Evolutionary conservation across 2,329 filamentous ascomycete genomes (phyloP), one percentile per base, ranked within the genome.

Genomic region (Phaeophleospora eucalypticola): DNA sequence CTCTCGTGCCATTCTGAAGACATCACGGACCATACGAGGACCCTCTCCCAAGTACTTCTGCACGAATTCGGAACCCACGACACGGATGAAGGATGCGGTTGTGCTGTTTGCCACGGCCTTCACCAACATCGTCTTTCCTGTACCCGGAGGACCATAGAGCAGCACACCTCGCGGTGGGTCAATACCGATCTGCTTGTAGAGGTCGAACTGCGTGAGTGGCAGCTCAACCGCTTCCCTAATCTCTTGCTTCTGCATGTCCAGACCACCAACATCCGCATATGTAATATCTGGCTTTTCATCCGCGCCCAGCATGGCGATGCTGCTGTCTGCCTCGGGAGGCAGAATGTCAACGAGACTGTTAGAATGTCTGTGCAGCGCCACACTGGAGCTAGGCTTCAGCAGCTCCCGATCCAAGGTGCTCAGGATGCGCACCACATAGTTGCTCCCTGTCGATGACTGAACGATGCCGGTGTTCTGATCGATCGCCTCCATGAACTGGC

Each of bases 181-280:
- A 66, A 98, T 98, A 76, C 93, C 93, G 57, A 98, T 98, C 73
- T 98, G 93, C 74, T 90, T 94, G 79, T 98, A 98, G 32, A 97
- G 84, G 70, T 97, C 91, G 69, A 97, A 97, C 70, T 97, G 93
- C 53, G 91, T 96, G 61, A 98, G 78, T 27, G 93, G 93, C 56
- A 98, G 78, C 77, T 98, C 93, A 44, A 98, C 93, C 9, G 93
- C 93, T 73, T 98, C 93, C 57, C 93, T 82, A 57, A 98, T 98
- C 72, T 98, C 93, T 74, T 98, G 93, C 77, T 98, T 98, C 74
- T 98, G 93, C 93, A 98, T 98, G 64, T 98, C 93, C 57, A 97
- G 74, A 40, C 93, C 93, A 76, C 93, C 93, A 52, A 98, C 93
- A 69, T 98, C 93, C 53, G 90, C 91, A 64, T 98, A 98, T 36